Evolutionary conservation across 83 land plant species (phyloP), one percentile per base, ranked within the genome.

Genomic region (Diphasiastrum complanatum): DNA sequence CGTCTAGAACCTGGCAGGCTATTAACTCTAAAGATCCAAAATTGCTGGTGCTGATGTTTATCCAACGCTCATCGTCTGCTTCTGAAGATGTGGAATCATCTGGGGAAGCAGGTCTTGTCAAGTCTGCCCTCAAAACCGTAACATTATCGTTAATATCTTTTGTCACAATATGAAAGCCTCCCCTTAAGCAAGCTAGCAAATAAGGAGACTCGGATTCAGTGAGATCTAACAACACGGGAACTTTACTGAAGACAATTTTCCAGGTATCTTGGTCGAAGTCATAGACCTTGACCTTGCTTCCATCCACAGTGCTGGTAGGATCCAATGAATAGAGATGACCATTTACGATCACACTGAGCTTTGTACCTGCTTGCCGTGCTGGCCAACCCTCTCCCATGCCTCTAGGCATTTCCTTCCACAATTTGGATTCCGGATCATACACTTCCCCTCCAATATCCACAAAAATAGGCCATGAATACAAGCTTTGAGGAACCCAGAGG

Each of bases 331-430:
- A 95, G 49, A 95, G 70, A 24, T 79, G 74, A 18, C 78, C 96
- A 72, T 84, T 76, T 14, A 93, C 86, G 2, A 89, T 84, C 23
- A 82, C 92, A 64, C 92, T 89, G 29, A 93, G 55, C 52, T 93
- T 93, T 1, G 91, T 86, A 1, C 91, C 99, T 30, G 99, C 99
- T 37, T 93, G 99, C 27, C 79, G 72, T 6, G 96, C 96, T 35
- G 99, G 99, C 99, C 99, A 95, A 49, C 96, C 92, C 51, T 88
- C 99, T 10, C 99, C 99, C 99, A 93, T 93, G 10, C 99, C 99
- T 19, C 14, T 51, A 27, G 99, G 92, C 99, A 93, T 93, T 63
- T 93, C 99, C 3, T 34, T 52, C 99, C 99, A 93, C 32, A 70
- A 31, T 49, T 83, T 63, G 11, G 75, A 52, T 29, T 73, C 76